Evolutionary conservation across 2,329 filamentous ascomycete genomes (phyloP).

Genomic region (Ceratocystis smalleyi): DNA sequence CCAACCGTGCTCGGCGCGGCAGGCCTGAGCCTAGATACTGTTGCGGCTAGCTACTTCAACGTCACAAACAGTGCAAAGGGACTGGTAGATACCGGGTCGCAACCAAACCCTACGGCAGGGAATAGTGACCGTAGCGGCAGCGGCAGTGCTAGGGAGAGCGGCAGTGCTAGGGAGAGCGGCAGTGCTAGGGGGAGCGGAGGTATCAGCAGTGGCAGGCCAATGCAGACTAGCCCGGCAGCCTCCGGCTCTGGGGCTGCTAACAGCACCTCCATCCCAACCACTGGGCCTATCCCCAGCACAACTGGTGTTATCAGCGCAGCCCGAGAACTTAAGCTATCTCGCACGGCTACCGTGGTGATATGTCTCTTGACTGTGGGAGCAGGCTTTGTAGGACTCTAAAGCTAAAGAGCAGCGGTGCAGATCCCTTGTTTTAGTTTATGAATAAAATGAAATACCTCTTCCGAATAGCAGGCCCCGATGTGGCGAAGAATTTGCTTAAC

Average conservation of each 20-base stretch:
- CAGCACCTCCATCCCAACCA: background rate
- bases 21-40: constrained; percentile 22
- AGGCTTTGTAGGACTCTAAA: constrained; percentile 15
- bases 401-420: background rate
- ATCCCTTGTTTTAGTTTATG: background rate
- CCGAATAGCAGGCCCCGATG: background rate
- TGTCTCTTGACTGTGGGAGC: constrained; percentile 16
- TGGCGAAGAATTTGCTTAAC: too few relatives aligned
- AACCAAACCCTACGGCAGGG: background rate
- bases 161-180: background rate
- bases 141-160: background rate
- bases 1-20: constrained; percentile 22
- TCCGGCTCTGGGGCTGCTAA: constrained; percentile 3
- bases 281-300: background rate
- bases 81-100: background rate
- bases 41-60: constrained; percentile 28
- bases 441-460: background rate
- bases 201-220: background rate
- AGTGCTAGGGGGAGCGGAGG: background rate
- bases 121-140: background rate
- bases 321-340: constrained; percentile 10
- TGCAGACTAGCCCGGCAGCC: background rate
- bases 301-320: constrained; percentile 5
- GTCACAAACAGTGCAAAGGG: constrained; percentile 24
- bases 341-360: constrained; percentile 12